These are phyloP conservation scores for Trichoderma koningiopsis DNA, from an alignment of 2,329 filamentous ascomycete species.

Conservation along the genomic window DNA sequence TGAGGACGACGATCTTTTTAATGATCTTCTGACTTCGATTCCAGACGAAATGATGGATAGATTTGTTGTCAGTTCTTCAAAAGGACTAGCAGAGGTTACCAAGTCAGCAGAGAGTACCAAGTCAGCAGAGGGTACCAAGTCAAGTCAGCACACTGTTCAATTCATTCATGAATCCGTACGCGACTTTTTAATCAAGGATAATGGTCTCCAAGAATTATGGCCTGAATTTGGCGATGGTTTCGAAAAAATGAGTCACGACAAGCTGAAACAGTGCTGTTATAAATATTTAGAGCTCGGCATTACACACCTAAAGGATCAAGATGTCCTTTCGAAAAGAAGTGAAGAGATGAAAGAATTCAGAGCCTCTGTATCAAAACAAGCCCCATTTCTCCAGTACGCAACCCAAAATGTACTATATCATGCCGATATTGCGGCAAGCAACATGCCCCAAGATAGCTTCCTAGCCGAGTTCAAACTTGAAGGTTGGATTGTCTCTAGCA, in stretches of 20 bases:
- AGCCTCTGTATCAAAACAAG: background rate
- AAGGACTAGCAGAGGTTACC: slow-evolving; percentile 48
- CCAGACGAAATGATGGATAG: slow-evolving; percentile 33
- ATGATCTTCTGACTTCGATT: slow-evolving; percentile 34
- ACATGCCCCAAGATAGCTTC: background rate
- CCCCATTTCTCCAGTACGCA: slow-evolving; percentile 18
- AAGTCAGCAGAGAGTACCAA: slow-evolving; percentile 22
- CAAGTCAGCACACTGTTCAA: slow-evolving; percentile 28
- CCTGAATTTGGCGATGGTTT: background rate
- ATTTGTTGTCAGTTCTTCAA: slow-evolving; percentile 46
- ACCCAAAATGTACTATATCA: slow-evolving; percentile 8
- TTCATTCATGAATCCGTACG: slow-evolving; percentile 55
- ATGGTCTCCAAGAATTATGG: slow-evolving; percentile 33
- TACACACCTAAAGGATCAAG: too few relatives aligned
- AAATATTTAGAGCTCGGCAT: background rate
- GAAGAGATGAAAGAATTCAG: background rate
- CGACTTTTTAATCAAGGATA: slow-evolving; percentile 47
- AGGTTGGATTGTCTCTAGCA: background rate
- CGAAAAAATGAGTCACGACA: background rate
- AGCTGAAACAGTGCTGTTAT: slow-evolving; percentile 12
- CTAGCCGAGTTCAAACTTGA: background rate
- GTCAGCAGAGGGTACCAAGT: slow-evolving; percentile 40
- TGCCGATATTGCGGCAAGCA: slow-evolving; percentile 9
- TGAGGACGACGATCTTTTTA: background rate
- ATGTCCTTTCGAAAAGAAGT: background rate